Percentiles rank a stretch among this genome's conserved stretches.
phyloP scores from a whole-genome alignment of 495 filamentous ascomycete genomes.

The Penicillium argentinense region DNA sequence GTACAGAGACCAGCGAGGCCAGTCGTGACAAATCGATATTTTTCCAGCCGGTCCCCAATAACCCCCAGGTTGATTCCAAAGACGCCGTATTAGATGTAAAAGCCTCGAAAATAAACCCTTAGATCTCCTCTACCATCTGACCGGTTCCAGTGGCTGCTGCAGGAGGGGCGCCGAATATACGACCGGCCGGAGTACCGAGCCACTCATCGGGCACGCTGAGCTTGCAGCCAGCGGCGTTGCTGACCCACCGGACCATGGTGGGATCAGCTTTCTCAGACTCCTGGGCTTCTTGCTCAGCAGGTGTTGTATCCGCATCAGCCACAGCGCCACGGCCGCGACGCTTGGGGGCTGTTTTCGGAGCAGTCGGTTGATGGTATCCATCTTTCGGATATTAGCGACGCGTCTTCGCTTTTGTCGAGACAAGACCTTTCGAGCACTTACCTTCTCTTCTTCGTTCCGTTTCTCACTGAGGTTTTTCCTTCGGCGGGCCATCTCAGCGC shows the following conservation, averaged over 20 bases:
- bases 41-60: slow-evolving; percentile 12
- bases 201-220: slow-evolving; percentile 82
- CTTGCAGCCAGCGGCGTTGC: slow-evolving; percentile 63
- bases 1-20: background rate
- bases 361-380: slow-evolving; percentile 98
- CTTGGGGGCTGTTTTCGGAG: slow-evolving; percentile 96
- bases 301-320: slow-evolving; percentile 47
- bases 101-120: slow-evolving; percentile 6
- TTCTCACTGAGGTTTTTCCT: slow-evolving; percentile 97
- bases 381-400: slow-evolving; percentile 42
- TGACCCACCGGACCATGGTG: slow-evolving; percentile 77
- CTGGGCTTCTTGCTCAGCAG: slow-evolving; percentile 56
- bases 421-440: slow-evolving; percentile 37
- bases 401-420: background rate
- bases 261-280: slow-evolving; percentile 60
- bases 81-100: slow-evolving; percentile 28
- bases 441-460: slow-evolving; percentile 98
- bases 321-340: slow-evolving; percentile 56
- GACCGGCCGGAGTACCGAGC: slow-evolving; percentile 67
- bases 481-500: slow-evolving; percentile 93
- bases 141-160: slow-evolving; percentile 22
- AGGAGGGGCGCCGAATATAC: slow-evolving; percentile 53
- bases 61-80: slow-evolving; percentile 16
- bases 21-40: slow-evolving; percentile 4
- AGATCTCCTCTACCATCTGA: slow-evolving; percentile 51